Base-by-base conservation (phyloP, 768 basidiomycete genomes). In the Mycena belliarum region DNA sequence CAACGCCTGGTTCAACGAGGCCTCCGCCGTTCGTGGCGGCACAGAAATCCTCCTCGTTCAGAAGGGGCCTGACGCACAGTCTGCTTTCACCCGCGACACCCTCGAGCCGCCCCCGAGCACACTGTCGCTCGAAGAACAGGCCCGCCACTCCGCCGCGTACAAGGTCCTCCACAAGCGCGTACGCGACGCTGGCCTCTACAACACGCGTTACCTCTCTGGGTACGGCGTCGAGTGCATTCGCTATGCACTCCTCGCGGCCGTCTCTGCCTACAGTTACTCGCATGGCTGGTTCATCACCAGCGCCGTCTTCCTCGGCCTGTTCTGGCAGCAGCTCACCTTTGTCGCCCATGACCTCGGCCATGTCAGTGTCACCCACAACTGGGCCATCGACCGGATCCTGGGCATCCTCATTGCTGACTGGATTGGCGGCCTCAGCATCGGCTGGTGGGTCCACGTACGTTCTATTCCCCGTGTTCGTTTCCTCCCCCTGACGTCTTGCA, bases 391-490 rank as follows among this genome's bases (percentile, higher is more conserved):
- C 71, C 84, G 95, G 29, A 66, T 93, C 35, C 73, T 95, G 33
- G 89, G 85, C 14, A 95, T 88, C 37, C 69, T 87, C 29, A 76
- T 98, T 43, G 91, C 96, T 0, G 84, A 94, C 70, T 93, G 88
- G 66, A 77, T 95, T 45, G 97, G 97, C 24, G 97, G 97, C 6
- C 76, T 99, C 51, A 97, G 95, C 69, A 81, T 97, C 23, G 93
- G 95, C 38, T 99, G 97, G 97, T 99, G 96, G 96, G 91, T 93
- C 38, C 83, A 95, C 70, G 95, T 95, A 65, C 76, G 94, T 85
- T n/a, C 48, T 35, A 12, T 41, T 49, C 3, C 49, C 37, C 57
- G 49, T 37, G 24, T 29, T 16, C 32, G 40, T 28, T n/a, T 25
- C 51, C 32, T 63, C 43, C 63, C 52, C 50, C 55, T 55, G 26